Base-by-base conservation (phyloP, 495 filamentous ascomycete species). In the Terfezia boudieri region DNA sequence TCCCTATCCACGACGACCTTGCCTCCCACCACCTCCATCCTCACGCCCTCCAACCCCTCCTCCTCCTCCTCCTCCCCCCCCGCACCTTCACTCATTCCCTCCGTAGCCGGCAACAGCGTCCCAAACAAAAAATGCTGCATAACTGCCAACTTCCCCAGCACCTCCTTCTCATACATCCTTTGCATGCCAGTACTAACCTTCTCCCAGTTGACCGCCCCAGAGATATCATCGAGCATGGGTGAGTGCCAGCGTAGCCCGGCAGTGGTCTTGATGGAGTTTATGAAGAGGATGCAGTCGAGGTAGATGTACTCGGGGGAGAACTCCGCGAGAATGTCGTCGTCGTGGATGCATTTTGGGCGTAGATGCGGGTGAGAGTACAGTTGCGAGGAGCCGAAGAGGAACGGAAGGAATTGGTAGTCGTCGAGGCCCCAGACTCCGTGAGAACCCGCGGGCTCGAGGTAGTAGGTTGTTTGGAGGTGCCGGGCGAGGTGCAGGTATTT, bases 51-150 rank as follows among this genome's bases (percentile, higher is more conserved):
- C 12, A 71, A 71, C 57, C 76, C 76, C 38, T 69, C 60, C 49
- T 59, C 51, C 17, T 52, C 36, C 20, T 57, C 62, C 36, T 61
- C 62, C 0, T 72, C 50, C 26, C 2, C 26, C 26, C 26, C 26
- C 59, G 62, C 37, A 46, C 55, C 51, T 49, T 68, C 69, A 46
- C 79, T 81, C 90, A 96, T 95, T 2, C 78, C 84, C 55, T 85
- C 76, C 2, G 68, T 76, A 2, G 88, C 84, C 2, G 85, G 81
- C 3, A 99, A 70, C 41, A 98, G 69, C 9, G 73, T 72, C 12
- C 92, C 90, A 66, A 99, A 99, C 51, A 99, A 63, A 64, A 96
- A 96, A 67, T 99, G 92, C 66, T 99, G 90, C 87, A 95, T 95
- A 43, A 99, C 89, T 2, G 92, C 90, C 52, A 96, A 64, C 69